phyloP scores from a whole-genome alignment of 208 protist species.

The Leishmania amazonensis region DNA sequence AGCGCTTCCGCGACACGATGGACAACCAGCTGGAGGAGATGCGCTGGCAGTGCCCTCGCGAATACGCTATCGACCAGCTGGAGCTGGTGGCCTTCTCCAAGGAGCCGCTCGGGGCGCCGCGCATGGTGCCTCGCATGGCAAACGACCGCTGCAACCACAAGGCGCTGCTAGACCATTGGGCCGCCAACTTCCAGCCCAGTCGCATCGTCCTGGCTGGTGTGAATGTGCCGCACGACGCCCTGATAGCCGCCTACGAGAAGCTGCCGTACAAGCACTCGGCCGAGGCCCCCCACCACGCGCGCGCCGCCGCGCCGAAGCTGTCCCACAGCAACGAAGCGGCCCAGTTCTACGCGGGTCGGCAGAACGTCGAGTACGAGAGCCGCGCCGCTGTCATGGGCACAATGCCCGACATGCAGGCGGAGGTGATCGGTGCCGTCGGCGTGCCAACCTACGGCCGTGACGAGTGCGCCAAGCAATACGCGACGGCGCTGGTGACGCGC shows the following conservation, averaged over 20 bases:
- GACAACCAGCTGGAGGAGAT: constrained; percentile 85
- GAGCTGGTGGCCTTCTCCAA: constrained; percentile 91
- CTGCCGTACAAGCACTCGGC: constrained; percentile 78
- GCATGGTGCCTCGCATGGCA: constrained; percentile 62
- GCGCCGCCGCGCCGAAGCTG: constrained; percentile 32
- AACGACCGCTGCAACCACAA: constrained; percentile 82
- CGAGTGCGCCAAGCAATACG: constrained; percentile 52
- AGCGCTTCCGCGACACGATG: constrained; percentile 89
- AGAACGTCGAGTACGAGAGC: constrained; percentile 64
- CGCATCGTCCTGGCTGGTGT: constrained; percentile 78
- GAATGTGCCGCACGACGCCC: constrained; percentile 80
- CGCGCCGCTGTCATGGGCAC: constrained; percentile 78
- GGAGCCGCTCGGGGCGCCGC: constrained; percentile 80
- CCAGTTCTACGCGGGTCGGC: constrained; percentile 76
- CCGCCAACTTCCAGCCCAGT: constrained; percentile 60
- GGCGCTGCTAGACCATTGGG: constrained; percentile 80
- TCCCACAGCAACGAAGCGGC: constrained; percentile 60
- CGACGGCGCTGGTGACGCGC: constrained; percentile 58
- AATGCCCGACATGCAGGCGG: constrained; percentile 80
- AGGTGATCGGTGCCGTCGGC: constrained; percentile 79
- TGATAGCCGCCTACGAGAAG: constrained; percentile 77
- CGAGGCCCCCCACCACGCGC: constrained; percentile 70
- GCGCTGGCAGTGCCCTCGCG: constrained; percentile 78
- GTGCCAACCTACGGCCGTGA: constrained; percentile 63
- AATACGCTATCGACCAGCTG: constrained; percentile 74